Percentiles rank a stretch among this genome's conserved stretches.
phyloP scores from a whole-genome alignment of 495 filamentous ascomycete genomes.

The Aspergillus baeticus region DNA sequence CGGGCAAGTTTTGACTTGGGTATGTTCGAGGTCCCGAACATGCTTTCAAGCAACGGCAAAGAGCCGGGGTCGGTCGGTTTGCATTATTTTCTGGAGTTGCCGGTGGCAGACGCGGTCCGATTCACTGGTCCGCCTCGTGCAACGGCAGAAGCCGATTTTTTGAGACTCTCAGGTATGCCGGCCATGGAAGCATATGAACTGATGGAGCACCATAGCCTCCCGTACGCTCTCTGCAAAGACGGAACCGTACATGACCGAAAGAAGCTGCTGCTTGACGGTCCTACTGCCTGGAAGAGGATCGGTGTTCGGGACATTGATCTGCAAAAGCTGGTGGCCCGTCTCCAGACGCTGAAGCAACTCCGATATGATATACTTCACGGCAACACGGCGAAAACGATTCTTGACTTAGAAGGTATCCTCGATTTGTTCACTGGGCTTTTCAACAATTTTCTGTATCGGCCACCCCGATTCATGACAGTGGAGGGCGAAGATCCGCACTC shows the following conservation, averaged over 20 bases:
- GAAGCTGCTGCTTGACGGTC: slow-evolving; percentile 34
- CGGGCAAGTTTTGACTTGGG: slow-evolving; percentile 56
- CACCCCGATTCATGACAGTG: slow-evolving; percentile 21
- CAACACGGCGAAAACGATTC: slow-evolving; percentile 31
- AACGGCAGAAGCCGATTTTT: slow-evolving; percentile 28
- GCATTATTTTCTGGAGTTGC: slow-evolving; percentile 67
- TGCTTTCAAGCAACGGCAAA: slow-evolving; percentile 67
- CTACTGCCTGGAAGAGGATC: slow-evolving; percentile 40
- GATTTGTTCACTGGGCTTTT: slow-evolving; percentile 48
- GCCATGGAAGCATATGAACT: slow-evolving; percentile 37
- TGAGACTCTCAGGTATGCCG: slow-evolving; percentile 30
- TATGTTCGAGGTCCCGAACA: slow-evolving; percentile 65
- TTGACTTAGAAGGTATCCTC: slow-evolving; percentile 41
- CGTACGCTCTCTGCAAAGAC: slow-evolving; percentile 34
- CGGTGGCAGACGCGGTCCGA: slow-evolving; percentile 60
- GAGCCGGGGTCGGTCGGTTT: slow-evolving; percentile 78
- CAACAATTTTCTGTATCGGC: slow-evolving; percentile 43
- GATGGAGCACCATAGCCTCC: slow-evolving; percentile 33
- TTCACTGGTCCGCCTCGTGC: slow-evolving; percentile 30
- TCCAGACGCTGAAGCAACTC: slow-evolving; percentile 41
- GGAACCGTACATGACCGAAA: slow-evolving; percentile 36
- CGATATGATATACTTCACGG: slow-evolving; percentile 36
- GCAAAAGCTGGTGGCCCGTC: slow-evolving; percentile 37
- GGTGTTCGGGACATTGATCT: slow-evolving; percentile 41
- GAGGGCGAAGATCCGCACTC: slow-evolving; percentile 32